phyloP scores from a whole-genome alignment of 192 early-diverging fungal species.

The Phycomyces blakesleeanus region DNA sequence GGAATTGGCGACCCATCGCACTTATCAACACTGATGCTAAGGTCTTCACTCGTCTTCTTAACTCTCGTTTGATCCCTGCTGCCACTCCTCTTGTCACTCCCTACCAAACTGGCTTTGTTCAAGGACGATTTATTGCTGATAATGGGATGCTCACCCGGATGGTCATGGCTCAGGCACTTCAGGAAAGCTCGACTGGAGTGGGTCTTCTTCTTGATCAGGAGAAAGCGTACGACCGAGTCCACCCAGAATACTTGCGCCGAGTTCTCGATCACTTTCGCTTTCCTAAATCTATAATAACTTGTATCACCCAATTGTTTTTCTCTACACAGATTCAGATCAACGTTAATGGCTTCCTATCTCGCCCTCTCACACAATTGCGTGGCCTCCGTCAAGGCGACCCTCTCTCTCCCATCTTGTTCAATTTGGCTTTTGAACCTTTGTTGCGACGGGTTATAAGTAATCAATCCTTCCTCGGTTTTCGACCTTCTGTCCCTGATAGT shows the following conservation, averaged over 20 bases:
- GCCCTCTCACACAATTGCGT: constrained; percentile 14
- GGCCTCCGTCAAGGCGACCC: constrained; percentile 36
- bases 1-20: constrained; percentile 23
- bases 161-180: background rate
- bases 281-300: background rate
- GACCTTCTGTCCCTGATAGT: background rate
- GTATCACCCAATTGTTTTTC: constrained; percentile 1
- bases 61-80: background rate
- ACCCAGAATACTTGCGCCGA: constrained; percentile 8
- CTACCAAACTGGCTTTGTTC: constrained; percentile 22
- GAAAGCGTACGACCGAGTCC: constrained; percentile 27
- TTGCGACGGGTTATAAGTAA: background rate
- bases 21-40: constrained; percentile 22
- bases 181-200: constrained; percentile 6
- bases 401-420: constrained; percentile 26
- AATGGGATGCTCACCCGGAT: no score
- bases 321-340: constrained; percentile 11
- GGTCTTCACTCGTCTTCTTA: constrained; percentile 17
- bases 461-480: background rate
- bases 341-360: constrained; percentile 19
- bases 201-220: constrained; percentile 18
- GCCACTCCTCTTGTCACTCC: constrained; percentile 2
- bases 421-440: constrained; percentile 25
- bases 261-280: constrained; percentile 3
- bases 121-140: constrained; percentile 6